Percentiles rank a stretch among this genome's conserved stretches.
These are phyloP conservation scores for Trichaptum fuscoviolaceum DNA, from an alignment of 768 basidiomycete species.

Conservation along the genomic window DNA sequence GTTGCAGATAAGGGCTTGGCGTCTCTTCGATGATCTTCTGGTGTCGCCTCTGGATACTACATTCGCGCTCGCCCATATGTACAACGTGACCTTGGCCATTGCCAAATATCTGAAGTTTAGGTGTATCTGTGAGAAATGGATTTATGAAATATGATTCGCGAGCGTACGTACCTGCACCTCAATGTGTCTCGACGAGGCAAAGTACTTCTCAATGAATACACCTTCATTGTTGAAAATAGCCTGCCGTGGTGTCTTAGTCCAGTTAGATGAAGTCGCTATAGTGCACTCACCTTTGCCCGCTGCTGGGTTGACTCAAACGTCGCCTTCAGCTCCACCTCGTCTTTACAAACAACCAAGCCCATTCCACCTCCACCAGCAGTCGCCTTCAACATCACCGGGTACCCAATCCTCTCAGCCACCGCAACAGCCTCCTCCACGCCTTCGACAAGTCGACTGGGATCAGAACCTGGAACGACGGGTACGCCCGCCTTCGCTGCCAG, in stretches of 20 bases:
- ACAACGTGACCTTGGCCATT: conserved; percentile 54
- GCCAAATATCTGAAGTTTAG: conserved; percentile 56
- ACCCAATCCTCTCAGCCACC: conserved; percentile 41
- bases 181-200: conserved; percentile 51
- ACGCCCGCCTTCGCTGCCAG: conserved; percentile 44
- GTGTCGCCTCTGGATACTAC: conserved; percentile 61
- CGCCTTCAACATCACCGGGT: conserved; percentile 62
- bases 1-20: conserved; percentile 51
- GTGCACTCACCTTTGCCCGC: conserved; percentile 40
- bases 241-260: conserved; percentile 12
- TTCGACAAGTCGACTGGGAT: conserved; percentile 33
- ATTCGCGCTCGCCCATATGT: conserved; percentile 67
- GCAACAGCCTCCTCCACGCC: conserved; percentile 36
- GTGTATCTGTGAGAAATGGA: conserved; percentile 5
- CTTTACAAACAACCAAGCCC: conserved; percentile 52
- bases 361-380: conserved; percentile 68
- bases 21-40: conserved; percentile 73
- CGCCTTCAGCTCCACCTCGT: conserved; percentile 31
- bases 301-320: conserved; percentile 32
- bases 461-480: conserved; percentile 52
- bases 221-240: conserved; percentile 43
- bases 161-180: conserved; percentile 50
- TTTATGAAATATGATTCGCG: not conserved
- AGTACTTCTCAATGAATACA: conserved; percentile 58
- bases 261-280: not conserved